Evolutionary conservation across 2,329 filamentous ascomycete species (phyloP), one percentile per base, ranked within the genome.

Genomic region (Teratosphaeria nubilosa): DNA sequence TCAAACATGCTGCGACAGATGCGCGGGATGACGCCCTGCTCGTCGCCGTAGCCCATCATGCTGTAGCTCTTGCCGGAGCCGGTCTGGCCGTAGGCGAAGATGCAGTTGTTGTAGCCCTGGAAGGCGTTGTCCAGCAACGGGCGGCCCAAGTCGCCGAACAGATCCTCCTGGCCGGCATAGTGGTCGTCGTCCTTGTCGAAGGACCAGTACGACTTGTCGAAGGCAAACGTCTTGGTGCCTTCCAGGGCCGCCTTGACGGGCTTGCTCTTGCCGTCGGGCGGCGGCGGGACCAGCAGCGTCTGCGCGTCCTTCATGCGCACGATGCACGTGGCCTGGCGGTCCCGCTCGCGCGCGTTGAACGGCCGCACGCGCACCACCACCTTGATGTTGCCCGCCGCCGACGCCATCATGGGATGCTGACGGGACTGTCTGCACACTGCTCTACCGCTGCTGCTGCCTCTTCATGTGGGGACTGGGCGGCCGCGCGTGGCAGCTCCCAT

Each of bases 21-120:
- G 69, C 86, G 88, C 52, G 95, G 94, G 62, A 97, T 97, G 63
- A 99, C 94, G 73, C 94, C 94, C 59, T 91, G 83, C 70, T 99
- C 92, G 69, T 92, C 87, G 56, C 94, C 94, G 75, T 97, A 99
- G 54, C 94, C 94, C 94, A 99, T 99, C 92, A 99, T 99, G 32
- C 91, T 96, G 75, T 99, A 99, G 16, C 91, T 96, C 77, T 99
- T 99, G 75, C 94, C 94, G 0, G 94, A 97, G 65, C 94, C 94
- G 1, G 94, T 99, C 78, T 99, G 94, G 20, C 94, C 94, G 72
- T 99, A 99, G 14, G 94, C 94, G 72, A 99, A 99, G 70, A 99
- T 99, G 80, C 94, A 99, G 75, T 97, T 99, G 80, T 99, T 97
- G 78, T 97, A 99, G 51, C 94, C 94, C 69, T 92, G 85, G 72